Percentiles rank a stretch among this genome's conserved stretches.
Conservation (phyloP, 345 rosid genomes). For the Gossypium herbaceum region DNA sequence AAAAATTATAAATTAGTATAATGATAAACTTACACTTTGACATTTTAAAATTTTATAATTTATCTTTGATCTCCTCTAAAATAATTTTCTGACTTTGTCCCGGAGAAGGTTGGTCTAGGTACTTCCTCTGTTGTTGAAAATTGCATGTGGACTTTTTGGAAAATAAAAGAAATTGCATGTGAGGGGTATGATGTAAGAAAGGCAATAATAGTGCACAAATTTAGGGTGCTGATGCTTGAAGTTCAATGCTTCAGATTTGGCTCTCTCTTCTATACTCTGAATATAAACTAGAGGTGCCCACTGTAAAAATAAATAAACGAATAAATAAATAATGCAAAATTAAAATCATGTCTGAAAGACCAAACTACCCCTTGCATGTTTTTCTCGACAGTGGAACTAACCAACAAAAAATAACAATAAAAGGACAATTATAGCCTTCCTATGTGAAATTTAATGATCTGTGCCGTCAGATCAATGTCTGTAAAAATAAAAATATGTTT, state of each 20-base stretch:
- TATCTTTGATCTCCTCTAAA: too few species aligned
- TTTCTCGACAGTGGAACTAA: background rate
- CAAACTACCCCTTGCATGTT: background rate
- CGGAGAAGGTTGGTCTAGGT: too few species aligned
- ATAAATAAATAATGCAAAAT: background rate
- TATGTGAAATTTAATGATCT: background rate
- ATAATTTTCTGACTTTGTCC: too few species aligned
- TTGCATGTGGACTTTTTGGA: background rate
- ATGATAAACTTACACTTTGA: too few species aligned
- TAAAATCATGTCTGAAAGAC: background rate
- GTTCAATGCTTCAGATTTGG: background rate
- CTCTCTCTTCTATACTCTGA: background rate
- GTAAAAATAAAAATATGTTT: too few species aligned
- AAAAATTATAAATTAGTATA: too few species aligned
- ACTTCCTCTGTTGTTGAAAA: background rate
- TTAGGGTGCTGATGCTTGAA: background rate
- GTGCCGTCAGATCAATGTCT: background rate
- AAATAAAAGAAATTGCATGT: background rate
- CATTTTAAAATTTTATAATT: too few species aligned
- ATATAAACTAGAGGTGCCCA: background rate
- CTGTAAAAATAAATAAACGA: background rate
- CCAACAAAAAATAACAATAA: background rate
- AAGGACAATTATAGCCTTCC: background rate
- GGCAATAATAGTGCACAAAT: background rate
- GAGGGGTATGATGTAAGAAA: background rate